Conservation (phyloP, 1,284 basidiomycete genomes). For the Puccinia sorghi region DNA sequence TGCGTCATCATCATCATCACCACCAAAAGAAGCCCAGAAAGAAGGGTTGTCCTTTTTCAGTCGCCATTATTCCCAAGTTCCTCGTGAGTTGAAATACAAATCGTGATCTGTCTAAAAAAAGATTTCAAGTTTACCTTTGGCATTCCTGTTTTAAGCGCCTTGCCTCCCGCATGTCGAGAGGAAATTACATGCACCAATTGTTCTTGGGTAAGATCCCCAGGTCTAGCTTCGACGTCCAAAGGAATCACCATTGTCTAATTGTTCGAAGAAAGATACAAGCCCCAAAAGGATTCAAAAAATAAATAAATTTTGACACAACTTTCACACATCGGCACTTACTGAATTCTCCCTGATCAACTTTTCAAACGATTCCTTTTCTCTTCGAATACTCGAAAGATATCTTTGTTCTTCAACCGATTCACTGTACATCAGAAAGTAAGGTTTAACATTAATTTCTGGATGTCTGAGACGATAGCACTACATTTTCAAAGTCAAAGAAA, state of each 20-base stretch:
- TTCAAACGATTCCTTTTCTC: slow-evolving; percentile 94
- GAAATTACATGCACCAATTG: slow-evolving; percentile 79
- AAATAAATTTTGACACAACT: too few species aligned
- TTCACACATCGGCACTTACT: slow-evolving; percentile 62
- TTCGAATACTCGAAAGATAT: slow-evolving; percentile 81
- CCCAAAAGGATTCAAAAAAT: too few species aligned
- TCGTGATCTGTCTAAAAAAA: neutral
- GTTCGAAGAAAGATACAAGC: neutral
- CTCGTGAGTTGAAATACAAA: neutral
- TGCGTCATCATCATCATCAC: neutral
- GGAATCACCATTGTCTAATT: slow-evolving; percentile 80
- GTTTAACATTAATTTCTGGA: slow-evolving; percentile 77
- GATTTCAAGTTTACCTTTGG: slow-evolving; percentile 63
- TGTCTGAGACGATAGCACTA: slow-evolving; percentile 81
- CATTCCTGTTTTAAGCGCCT: slow-evolving; percentile 66
- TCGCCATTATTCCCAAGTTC: too few species aligned
- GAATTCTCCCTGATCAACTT: slow-evolving; percentile 86
- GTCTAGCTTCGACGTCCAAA: slow-evolving; percentile 72
- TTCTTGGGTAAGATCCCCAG: slow-evolving; percentile 59
- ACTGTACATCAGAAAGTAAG: slow-evolving; percentile 92
- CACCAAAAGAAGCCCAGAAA: neutral
- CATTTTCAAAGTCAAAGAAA: neutral
- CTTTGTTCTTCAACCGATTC: slow-evolving; percentile 94
- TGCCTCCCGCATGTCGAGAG: slow-evolving; percentile 81
- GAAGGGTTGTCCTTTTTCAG: neutral